Base-by-base conservation (phyloP, 441 rosid genomes). In the Melianthus villosus region DNA sequence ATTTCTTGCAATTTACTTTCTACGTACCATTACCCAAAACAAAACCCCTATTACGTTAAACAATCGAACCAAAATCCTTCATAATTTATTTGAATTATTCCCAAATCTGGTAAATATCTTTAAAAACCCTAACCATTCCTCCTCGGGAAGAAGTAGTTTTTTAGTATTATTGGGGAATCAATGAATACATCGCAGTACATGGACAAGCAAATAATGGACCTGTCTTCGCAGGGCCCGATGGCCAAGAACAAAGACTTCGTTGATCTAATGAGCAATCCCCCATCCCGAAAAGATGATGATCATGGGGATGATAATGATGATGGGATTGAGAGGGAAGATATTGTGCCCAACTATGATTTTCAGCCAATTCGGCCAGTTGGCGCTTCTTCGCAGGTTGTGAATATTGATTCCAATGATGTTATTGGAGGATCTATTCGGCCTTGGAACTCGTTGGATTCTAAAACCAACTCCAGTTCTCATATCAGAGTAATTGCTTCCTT, bases 191-290 rank as follows among this genome's bases (percentile, higher is more conserved):
- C 73, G 41, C 66, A 60, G 70, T 79, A 60, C 50, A 72, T 75
- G 67, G 92, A 82, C 72, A 79, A 85, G 48, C 87, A 79, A 57
- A 67, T 79, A 46, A 82, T 79, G 94, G 92, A 85, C 69, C 68
- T 78, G 42, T 57, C 77, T 15, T 54, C 73, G 2, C 57, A 69
- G 0, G 52, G 56, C 0, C 34, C 56, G n/a, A 34, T 44, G 13
- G 29, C 41, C 14, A 22, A 16, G 33, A 48, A 25, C 56, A 60
- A 55, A 39, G 77, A 63, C 44, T 60, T 67, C 37, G 34, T 66
- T 46, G 75, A 73, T 68, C 75, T 79, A 41, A 71, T 70, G 71
- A 66, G n/a, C n/a, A n/a, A 69, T 6, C 47, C 39, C 47, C 50
- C 42, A 49, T 62, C 59, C 1, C 73, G 42, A 13, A 64, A 71